These are phyloP conservation scores for Clitocybe nebularis DNA, from an alignment of 1,284 basidiomycete species.

Conservation along the genomic window DNA sequence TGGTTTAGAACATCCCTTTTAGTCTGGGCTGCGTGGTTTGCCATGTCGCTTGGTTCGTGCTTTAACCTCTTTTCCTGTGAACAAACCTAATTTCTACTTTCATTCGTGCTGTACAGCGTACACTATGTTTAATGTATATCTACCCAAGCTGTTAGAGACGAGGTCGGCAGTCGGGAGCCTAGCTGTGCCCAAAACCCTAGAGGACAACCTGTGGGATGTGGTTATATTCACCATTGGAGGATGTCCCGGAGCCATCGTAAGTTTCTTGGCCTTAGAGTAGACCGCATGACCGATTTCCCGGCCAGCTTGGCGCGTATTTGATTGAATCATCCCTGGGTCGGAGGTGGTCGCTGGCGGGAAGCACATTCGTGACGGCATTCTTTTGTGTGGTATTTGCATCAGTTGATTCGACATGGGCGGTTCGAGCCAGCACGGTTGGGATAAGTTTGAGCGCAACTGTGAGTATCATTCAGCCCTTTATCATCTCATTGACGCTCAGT, in stretches of 20 bases:
- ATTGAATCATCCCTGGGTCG: constrained; percentile 79
- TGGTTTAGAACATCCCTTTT: constrained; percentile 83
- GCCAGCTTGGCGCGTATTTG: constrained; percentile 84
- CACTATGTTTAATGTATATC: constrained; percentile 96
- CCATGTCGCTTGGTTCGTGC: constrained; percentile 76
- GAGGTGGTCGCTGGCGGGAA: constrained; percentile 74
- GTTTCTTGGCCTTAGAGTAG: constrained; percentile 24
- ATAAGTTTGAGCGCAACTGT: constrained; percentile 82
- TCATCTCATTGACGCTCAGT: too few species aligned
- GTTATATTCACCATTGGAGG: constrained; percentile 82
- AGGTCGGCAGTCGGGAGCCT: constrained; percentile 21
- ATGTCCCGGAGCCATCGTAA: constrained; percentile 80
- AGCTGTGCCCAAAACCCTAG: constrained; percentile 45
- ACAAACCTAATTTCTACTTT: constrained; percentile 1
- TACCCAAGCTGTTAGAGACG: constrained; percentile 86
- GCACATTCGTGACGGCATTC: constrained; percentile 77
- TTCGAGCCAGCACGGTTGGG: constrained; percentile 76
- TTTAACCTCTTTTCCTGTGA: constrained; percentile 10
- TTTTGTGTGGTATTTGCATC: constrained; percentile 75
- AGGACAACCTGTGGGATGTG: constrained; percentile 76
- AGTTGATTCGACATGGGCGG: constrained; percentile 57
- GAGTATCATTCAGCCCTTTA: constrained; percentile 22
- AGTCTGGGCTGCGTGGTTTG: constrained; percentile 82
- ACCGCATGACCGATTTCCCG: background rate
- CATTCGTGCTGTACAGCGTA: constrained; percentile 63